Evolutionary conservation across 1,139 yeast species (phyloP), one percentile per base, ranked within the genome.

Genomic region (Pichia sp.): DNA sequence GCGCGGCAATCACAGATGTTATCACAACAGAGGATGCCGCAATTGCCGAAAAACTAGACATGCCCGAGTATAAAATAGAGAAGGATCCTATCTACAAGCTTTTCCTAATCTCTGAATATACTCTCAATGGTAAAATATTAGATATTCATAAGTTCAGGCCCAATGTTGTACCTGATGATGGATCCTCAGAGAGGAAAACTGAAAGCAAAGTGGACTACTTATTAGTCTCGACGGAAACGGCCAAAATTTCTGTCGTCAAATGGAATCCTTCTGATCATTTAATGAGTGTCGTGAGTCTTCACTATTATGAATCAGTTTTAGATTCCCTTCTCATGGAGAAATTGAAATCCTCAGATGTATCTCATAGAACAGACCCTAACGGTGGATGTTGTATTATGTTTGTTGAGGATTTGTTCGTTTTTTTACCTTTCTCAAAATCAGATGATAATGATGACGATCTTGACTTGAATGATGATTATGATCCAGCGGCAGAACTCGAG

Each of bases 251-350:
- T 1, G 61, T 88, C 27, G 62, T 91, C 20, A 68, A 69, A 42
- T 91, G 95, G 87, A 81, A 86, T 52, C 61, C 62, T 10, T 59
- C 54, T 8, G 56, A 53, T 13, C 67, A 74, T 42, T 51, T 70
- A 1, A 66, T 91, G 12, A 64, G 72, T 15, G 86, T 96, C 0
- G 70, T 77, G 4, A 84, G 96, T 34, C 65, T 91, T 38, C 99
- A 91, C 59, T 86, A 74, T 56, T 91, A 88, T 57, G 97, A 88
- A 52, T 73, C 75, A 37, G 73, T 77, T 30, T 67, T 83, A 38
- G 72, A 63, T 48, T 69, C 64, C 38, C 56, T 66, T 39, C 74
- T 75, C 28, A 66, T 65, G 41, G 74, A 69, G 53, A 69, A 60
- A 41, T 58, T 67, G 36, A 53, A 53, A 38, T 59, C 60, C 32